A percentile compares a stretch with the other conserved stretches of the same genome.
Evolutionary conservation across 768 basidiomycete genomes (phyloP).

Genomic region (Hirschioporus abietinus): DNA sequence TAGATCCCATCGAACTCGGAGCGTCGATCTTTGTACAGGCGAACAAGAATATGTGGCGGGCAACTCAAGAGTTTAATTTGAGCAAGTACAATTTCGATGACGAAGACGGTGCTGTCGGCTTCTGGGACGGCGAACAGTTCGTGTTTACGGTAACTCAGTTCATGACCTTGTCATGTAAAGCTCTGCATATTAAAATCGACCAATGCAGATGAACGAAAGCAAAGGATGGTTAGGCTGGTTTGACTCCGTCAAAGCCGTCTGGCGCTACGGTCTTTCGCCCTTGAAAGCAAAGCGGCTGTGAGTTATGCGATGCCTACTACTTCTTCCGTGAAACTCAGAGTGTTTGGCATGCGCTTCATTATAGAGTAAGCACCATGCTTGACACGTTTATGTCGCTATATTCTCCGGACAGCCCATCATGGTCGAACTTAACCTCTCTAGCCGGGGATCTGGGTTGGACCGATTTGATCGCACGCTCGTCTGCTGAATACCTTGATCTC

Average conservation of each 20-base stretch:
- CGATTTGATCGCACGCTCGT: slow-evolving; percentile 41
- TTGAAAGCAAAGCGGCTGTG: slow-evolving; percentile 41
- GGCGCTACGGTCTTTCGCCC: slow-evolving; percentile 68
- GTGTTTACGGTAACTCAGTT: slow-evolving; percentile 49
- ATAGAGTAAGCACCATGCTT: slow-evolving; percentile 53
- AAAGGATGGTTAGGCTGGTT: slow-evolving; percentile 43
- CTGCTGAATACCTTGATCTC: slow-evolving; percentile 48
- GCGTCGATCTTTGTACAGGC: slow-evolving; percentile 80
- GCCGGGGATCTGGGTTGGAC: slow-evolving; percentile 31
- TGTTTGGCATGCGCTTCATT: slow-evolving; percentile 2
- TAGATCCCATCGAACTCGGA: slow-evolving; percentile 73
- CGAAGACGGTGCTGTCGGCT: slow-evolving; percentile 44
- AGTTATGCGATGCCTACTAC: neutral
- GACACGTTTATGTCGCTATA: slow-evolving; percentile 54
- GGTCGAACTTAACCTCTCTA: slow-evolving; percentile 56
- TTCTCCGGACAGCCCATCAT: slow-evolving; percentile 45
- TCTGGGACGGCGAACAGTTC: slow-evolving; percentile 83
- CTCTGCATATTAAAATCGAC: slow-evolving; percentile 30
- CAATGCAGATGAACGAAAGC: slow-evolving; percentile 29
- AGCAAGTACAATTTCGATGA: slow-evolving; percentile 44
- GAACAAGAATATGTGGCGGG: slow-evolving; percentile 70
- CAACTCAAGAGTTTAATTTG: slow-evolving; percentile 75
- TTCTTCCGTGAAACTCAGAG: neutral
- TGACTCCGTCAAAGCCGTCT: slow-evolving; percentile 67
- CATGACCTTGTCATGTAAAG: neutral